Conservation (phyloP, 495 filamentous ascomycete genomes). For the Penicillium longicatenatum region DNA sequence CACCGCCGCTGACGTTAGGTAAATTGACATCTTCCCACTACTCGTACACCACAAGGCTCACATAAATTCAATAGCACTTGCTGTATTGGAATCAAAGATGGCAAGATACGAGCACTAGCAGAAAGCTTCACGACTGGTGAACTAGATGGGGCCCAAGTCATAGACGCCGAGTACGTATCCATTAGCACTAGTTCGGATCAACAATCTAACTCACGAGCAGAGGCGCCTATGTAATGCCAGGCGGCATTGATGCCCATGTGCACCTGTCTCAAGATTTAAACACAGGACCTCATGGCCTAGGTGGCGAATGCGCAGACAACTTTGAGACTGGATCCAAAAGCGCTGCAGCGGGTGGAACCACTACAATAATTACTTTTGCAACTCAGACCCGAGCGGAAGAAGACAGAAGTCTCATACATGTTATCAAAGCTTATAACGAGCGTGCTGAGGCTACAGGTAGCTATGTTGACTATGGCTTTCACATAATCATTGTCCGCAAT, state of each 20-base stretch:
- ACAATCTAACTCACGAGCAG: not conserved
- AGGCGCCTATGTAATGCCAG: conserved; percentile 30
- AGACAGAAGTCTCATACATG: conserved; percentile 7
- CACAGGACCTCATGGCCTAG: conserved; percentile 15
- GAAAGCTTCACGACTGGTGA: conserved; percentile 12
- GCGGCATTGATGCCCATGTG: conserved; percentile 45
- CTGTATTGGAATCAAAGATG: conserved; percentile 21
- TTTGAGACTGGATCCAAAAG: conserved; percentile 37
- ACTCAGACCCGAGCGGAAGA: conserved; percentile 19
- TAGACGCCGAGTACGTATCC: conserved; percentile 16
- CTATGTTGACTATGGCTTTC: conserved; percentile 20
- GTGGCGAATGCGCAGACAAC: conserved; percentile 19
- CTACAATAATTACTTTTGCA: conserved; percentile 59
- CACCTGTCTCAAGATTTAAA: conserved; percentile 31
- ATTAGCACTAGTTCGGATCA: not conserved
- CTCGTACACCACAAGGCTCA: not conserved
- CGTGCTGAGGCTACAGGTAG: conserved; percentile 12
- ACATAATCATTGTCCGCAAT: conserved; percentile 19
- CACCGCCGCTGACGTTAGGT: conserved; percentile 17
- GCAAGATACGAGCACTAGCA: conserved; percentile 14
- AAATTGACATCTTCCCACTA: not conserved
- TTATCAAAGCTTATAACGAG: conserved; percentile 11
- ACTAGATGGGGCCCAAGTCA: conserved; percentile 12
- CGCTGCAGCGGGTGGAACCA: conserved; percentile 60
- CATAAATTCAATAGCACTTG: conserved; percentile 2